Percentiles rank a stretch among this genome's conserved stretches.
phyloP scores from a whole-genome alignment of 2,329 filamentous ascomycete species.

The Dryadomyces sulphureus region DNA sequence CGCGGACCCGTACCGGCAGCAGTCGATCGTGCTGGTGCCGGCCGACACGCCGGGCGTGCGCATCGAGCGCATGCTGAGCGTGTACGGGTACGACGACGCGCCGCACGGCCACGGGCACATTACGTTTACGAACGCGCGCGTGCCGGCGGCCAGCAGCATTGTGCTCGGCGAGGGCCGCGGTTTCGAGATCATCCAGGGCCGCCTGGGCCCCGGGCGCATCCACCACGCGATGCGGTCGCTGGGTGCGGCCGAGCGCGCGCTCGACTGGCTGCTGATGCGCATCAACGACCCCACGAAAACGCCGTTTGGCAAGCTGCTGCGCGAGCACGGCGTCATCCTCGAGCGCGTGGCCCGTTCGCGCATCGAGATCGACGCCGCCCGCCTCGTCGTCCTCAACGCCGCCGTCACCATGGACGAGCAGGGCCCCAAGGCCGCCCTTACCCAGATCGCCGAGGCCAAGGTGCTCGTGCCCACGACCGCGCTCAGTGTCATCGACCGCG shows the following conservation, averaged over 20 bases:
- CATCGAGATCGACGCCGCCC: constrained; percentile 85
- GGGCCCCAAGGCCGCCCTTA: constrained; percentile 77
- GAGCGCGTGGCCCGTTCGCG: constrained; percentile 89
- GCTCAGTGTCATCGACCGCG: constrained; percentile 81
- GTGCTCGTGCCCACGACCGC: constrained; percentile 71
- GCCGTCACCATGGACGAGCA: constrained; percentile 87
- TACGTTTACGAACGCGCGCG: constrained; percentile 75
- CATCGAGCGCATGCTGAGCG: constrained; percentile 84
- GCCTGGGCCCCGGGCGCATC: constrained; percentile 87
- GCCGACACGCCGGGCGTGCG: constrained; percentile 69
- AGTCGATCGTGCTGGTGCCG: constrained; percentile 85
- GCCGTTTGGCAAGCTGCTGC: constrained; percentile 76
- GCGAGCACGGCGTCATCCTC: constrained; percentile 84
- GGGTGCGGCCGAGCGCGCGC: constrained; percentile 75
- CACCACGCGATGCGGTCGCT: constrained; percentile 96
- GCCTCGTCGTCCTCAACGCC: constrained; percentile 82
- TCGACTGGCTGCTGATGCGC: constrained; percentile 89
- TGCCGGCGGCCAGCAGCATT: constrained; percentile 68
- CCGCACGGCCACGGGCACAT: constrained; percentile 95
- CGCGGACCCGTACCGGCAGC: constrained; percentile 69
- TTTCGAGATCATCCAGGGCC: constrained; percentile 97
- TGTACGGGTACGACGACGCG: constrained; percentile 96
- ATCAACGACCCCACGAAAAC: constrained; percentile 87
- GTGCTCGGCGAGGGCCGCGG: constrained; percentile 86
- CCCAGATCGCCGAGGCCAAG: constrained; percentile 92